phyloP scores from a whole-genome alignment of 1,284 basidiomycete species.

The Ustilago crameri region DNA sequence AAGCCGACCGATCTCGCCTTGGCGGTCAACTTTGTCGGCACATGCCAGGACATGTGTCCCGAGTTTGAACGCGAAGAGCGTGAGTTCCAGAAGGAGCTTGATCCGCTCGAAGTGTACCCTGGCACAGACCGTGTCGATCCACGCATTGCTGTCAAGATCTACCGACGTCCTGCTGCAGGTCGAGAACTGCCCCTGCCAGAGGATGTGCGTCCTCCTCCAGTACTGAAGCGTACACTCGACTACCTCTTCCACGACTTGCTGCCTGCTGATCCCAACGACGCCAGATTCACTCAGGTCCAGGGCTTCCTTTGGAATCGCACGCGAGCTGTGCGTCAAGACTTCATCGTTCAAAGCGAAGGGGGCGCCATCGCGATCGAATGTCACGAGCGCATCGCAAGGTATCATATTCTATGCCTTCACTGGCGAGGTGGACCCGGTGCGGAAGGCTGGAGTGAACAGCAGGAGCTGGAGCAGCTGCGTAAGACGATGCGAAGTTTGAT shows the following conservation, averaged over 20 bases:
- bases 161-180: conserved; percentile 88
- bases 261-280: conserved; percentile 70
- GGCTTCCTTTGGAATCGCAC: conserved; percentile 92
- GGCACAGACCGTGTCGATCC: conserved; percentile 79
- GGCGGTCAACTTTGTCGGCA: conserved; percentile 88
- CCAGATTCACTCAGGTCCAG: conserved; percentile 78
- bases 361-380: conserved; percentile 84
- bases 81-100: conserved; percentile 88
- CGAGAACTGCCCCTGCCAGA: conserved; percentile 87
- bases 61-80: conserved; percentile 90
- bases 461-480: conserved; percentile 89
- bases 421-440: conserved; percentile 69
- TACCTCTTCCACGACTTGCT: conserved; percentile 89
- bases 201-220: conserved; percentile 85
- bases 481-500: conserved; percentile 89
- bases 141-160: conserved; percentile 88
- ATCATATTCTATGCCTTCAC: conserved; percentile 89
- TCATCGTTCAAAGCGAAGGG: conserved; percentile 88
- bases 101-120: conserved; percentile 78
- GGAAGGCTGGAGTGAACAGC: conserved; percentile 76
- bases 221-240: conserved; percentile 86
- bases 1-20: conserved; percentile 83
- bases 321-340: conserved; percentile 89
- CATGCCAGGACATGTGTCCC: conserved; percentile 92
- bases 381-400: conserved; percentile 91